Evolutionary conservation across 2,329 filamentous ascomycete genomes (phyloP).

Genomic region (Claviceps monticola): DNA sequence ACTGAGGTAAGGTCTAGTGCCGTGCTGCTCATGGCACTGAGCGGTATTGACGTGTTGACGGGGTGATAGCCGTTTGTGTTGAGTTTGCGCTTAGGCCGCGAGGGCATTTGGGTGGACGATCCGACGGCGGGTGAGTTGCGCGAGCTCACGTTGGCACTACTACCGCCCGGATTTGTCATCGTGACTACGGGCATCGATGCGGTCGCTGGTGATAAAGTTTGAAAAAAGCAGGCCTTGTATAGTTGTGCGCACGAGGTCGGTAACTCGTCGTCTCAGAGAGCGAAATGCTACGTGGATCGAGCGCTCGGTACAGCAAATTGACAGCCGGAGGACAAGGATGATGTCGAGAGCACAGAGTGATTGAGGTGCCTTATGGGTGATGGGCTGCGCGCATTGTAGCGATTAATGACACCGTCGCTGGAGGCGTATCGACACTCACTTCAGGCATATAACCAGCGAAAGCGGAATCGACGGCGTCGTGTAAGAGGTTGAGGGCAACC

Average conservation of each 20-base stretch:
- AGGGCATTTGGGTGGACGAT: constrained; percentile 19
- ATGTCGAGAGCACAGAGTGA: background rate
- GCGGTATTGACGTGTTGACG: constrained; percentile 33
- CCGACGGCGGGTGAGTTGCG: constrained; percentile 37
- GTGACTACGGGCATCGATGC: constrained; percentile 25
- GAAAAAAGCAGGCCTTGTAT: constrained; percentile 7
- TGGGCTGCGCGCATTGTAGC: constrained; percentile 12
- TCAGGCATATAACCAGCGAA: background rate
- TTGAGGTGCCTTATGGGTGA: constrained; percentile 7
- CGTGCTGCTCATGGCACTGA: constrained; percentile 41
- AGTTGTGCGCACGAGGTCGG: background rate
- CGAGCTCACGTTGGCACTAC: constrained; percentile 34
- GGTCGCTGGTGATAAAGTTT: constrained; percentile 20
- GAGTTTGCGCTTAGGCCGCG: constrained; percentile 38
- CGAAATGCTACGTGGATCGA: background rate
- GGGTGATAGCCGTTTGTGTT: constrained; percentile 41
- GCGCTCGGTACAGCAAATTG: background rate
- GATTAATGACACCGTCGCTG: background rate
- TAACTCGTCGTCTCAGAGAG: background rate
- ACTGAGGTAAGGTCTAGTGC: constrained; percentile 79
- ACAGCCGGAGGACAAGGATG: constrained; percentile 1
- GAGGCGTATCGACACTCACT: constrained; percentile 2
- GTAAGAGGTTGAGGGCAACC: background rate
- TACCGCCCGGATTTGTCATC: constrained; percentile 20
- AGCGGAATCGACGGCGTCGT: background rate